phyloP scores from a whole-genome alignment of 257 asterid genomes.

The Fraxinus excelsior region DNA sequence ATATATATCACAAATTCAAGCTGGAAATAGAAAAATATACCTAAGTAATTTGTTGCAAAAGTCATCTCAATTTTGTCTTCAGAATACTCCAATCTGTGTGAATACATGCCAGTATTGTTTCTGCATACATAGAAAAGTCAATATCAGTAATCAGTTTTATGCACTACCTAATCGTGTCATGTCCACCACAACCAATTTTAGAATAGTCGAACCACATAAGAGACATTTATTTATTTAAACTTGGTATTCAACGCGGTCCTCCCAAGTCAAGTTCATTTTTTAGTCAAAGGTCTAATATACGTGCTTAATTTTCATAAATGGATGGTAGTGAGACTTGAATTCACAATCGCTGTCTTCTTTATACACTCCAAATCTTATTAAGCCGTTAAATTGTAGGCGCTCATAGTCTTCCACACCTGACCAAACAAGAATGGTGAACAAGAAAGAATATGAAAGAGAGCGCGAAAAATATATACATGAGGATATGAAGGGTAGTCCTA shows the following conservation, averaged over 20 bases:
- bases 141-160: too few species aligned
- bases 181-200: too few species aligned
- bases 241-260: too few species aligned
- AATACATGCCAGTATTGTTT: constrained; percentile 94
- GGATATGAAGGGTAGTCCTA: constrained; percentile 81
- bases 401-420: neutral
- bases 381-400: too few species aligned
- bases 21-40: constrained; percentile 29
- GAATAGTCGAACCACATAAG: too few species aligned
- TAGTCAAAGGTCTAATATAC: too few species aligned
- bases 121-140: constrained; percentile 42
- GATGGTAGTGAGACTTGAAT: neutral
- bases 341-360: neutral
- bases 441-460: neutral
- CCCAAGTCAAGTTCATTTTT: too few species aligned
- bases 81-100: constrained; percentile 80
- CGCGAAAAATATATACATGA: constrained; percentile 53
- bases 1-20: too few species aligned
- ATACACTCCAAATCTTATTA: neutral
- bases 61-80: constrained; percentile 95
- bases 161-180: too few species aligned
- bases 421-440: neutral
- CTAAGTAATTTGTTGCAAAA: constrained; percentile 87
- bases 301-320: too few species aligned
- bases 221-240: too few species aligned